Percentiles rank a stretch among this genome's conserved stretches.
phyloP scores from a whole-genome alignment of 768 basidiomycete species.

The Lactarius hatsudake region DNA sequence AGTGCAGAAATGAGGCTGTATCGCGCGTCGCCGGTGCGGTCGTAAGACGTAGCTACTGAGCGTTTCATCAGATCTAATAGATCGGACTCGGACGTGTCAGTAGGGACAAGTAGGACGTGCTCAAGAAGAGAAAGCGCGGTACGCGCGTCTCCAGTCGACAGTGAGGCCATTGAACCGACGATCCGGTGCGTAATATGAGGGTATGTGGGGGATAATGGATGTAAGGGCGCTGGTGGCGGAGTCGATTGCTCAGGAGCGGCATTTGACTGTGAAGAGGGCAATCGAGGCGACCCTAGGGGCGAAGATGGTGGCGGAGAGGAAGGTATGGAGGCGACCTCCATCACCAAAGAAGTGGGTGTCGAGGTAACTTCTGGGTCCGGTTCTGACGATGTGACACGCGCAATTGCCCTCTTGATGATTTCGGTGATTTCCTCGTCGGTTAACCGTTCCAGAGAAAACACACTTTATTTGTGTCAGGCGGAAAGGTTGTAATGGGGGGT shows the following conservation, averaged over 20 bases:
- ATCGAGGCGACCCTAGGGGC: constrained; percentile 9
- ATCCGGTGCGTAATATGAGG: constrained; percentile 48
- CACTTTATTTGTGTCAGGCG: constrained; percentile 40
- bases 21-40: constrained; percentile 70
- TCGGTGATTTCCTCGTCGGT: constrained; percentile 57
- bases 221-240: background rate
- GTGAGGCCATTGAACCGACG: constrained; percentile 48
- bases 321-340: background rate
- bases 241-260: constrained; percentile 7
- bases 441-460: constrained; percentile 71
- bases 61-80: constrained; percentile 59
- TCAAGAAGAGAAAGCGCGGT: constrained; percentile 83
- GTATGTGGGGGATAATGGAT: constrained; percentile 28
- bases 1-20: constrained; percentile 85
- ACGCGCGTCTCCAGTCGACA: constrained; percentile 70
- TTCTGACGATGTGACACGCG: constrained; percentile 31
- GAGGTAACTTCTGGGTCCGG: background rate
- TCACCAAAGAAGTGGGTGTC: background rate
- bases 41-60: constrained; percentile 66
- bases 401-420: constrained; percentile 57
- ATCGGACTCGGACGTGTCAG: constrained; percentile 41
- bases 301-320: constrained; percentile 12
- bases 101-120: constrained; percentile 51
- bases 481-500: background rate
- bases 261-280: constrained; percentile 22